Base-by-base conservation (phyloP, 2,329 filamentous ascomycete genomes). In the Helicocarpus griseus region DNA sequence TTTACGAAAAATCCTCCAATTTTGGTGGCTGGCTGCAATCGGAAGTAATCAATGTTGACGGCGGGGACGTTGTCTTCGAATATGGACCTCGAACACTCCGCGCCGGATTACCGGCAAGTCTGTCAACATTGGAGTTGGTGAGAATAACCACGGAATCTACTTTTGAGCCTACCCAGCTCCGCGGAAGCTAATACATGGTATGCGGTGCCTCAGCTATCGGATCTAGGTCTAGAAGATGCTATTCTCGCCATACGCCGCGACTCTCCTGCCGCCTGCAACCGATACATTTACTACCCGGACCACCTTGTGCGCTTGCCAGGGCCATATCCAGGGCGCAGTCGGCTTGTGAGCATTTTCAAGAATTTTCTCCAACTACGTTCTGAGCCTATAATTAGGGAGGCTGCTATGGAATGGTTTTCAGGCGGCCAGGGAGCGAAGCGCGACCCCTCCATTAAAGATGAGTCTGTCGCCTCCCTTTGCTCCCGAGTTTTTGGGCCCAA, bases 261-360 rank as follows among this genome's bases (percentile, higher is more conserved):
- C 28, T 74, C 77, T 4, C 70, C 77, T 49, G 75, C 76, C 49
- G 74, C 81, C 8, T 67, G 66, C 50, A 85, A 84, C 63, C 85
- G 89, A 55, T 96, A 84, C 68, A 74, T 97, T 54, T 96, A 93
- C 76, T 95, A 94, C 62, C 87, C 87, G 1, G 86, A 95, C 65
- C 87, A 83, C 61, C 78, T 93, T 28, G 85, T 89, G 49, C 74
- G 75, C 22, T 68, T 87, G 61, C 82, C 82, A 6, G 69, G 69
- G 7, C 73, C 69, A 0, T 59, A 67, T 17, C 61, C 64, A 43
- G 53, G 61, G 2, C 50, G 53, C 14, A 55, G 60, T 4, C 7
- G 49, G 2, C 14, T 63, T 17, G 50, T 55, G 2, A 63, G 65
- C 41, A 14, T 77, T 0, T 53, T 63, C 4, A 56, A 65, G 5